These are phyloP conservation scores for Ganoderma boninense DNA, from an alignment of 1,284 basidiomycete species.

Conservation along the genomic window DNA sequence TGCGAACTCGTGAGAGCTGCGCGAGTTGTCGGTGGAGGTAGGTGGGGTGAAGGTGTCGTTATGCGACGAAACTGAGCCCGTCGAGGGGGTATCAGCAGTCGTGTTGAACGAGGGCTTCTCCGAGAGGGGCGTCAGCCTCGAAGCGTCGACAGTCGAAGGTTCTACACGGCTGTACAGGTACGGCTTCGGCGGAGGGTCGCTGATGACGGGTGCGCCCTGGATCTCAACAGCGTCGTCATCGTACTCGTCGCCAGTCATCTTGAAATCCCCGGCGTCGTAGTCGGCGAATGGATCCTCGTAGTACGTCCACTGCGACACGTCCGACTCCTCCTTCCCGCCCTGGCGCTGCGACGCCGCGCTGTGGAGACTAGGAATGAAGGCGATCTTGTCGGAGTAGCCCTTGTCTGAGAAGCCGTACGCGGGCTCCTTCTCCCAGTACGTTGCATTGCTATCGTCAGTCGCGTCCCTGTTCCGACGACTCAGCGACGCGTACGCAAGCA, in stretches of 20 bases:
- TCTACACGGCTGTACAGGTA: slow-evolving; percentile 39
- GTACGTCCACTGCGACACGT: slow-evolving; percentile 44
- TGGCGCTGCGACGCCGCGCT: slow-evolving; percentile 40
- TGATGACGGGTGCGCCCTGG: slow-evolving; percentile 31
- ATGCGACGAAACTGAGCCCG: slow-evolving; percentile 35
- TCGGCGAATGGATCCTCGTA: slow-evolving; percentile 68
- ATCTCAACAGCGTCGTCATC: slow-evolving; percentile 38
- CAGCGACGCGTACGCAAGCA: slow-evolving; percentile 45
- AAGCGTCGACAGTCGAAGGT: slow-evolving; percentile 39
- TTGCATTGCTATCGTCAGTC: slow-evolving; percentile 39
- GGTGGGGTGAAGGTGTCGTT: slow-evolving; percentile 13
- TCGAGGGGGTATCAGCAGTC: slow-evolving; percentile 29
- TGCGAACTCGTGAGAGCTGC: slow-evolving; percentile 40
- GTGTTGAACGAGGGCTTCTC: slow-evolving; percentile 40
- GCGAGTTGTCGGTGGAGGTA: slow-evolving; percentile 28
- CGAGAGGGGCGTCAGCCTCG: slow-evolving; percentile 41
- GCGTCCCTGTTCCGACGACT: slow-evolving; percentile 46
- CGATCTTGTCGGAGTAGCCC: slow-evolving; percentile 50
- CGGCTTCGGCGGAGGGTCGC: slow-evolving; percentile 40
- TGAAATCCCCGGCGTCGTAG: slow-evolving; percentile 47
- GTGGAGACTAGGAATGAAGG: slow-evolving; percentile 39
- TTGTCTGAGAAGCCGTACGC: slow-evolving; percentile 44
- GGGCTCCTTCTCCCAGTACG: slow-evolving; percentile 50
- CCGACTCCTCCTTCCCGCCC: slow-evolving; percentile 49
- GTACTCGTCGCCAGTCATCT: slow-evolving; percentile 35